Percentiles rank a stretch among this genome's conserved stretches.
phyloP scores from a whole-genome alignment of 1,284 basidiomycete genomes.

The Heterobasidion occidentale region DNA sequence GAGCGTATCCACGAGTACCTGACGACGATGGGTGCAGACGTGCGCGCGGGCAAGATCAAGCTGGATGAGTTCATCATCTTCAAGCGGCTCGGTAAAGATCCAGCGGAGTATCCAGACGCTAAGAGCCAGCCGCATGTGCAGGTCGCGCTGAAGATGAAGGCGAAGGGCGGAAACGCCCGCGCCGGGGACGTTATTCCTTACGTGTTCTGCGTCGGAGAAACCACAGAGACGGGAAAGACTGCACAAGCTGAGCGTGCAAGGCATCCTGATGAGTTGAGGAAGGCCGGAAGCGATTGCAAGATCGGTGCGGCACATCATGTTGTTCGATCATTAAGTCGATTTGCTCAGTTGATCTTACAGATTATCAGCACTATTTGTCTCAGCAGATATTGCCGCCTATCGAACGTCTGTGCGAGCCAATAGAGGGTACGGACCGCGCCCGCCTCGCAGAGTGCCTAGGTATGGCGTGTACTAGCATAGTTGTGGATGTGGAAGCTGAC shows the following conservation, averaged over 20 bases:
- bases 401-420: constrained; percentile 91
- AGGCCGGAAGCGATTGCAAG: constrained; percentile 54
- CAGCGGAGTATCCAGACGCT: constrained; percentile 93
- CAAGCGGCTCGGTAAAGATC: constrained; percentile 94
- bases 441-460: constrained; percentile 93
- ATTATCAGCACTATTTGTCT: constrained; percentile 89
- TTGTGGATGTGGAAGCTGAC: neutral
- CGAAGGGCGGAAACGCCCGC: constrained; percentile 69
- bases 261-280: constrained; percentile 90
- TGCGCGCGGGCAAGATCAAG: constrained; percentile 72
- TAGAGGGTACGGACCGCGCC: constrained; percentile 91
- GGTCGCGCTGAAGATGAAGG: constrained; percentile 89
- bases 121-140: constrained; percentile 97
- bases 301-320: constrained; percentile 53
- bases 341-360: constrained; percentile 28
- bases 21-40: constrained; percentile 61
- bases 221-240: constrained; percentile 61
- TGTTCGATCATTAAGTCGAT: neutral
- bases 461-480: constrained; percentile 23
- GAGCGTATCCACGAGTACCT: constrained; percentile 94
- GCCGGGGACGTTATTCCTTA: constrained; percentile 95
- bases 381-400: constrained; percentile 93
- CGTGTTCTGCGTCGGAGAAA: constrained; percentile 82
- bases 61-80: constrained; percentile 93
- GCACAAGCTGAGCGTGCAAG: constrained; percentile 88